These are phyloP conservation scores for Lachancea fermentati DNA, from an alignment of 805 yeast species.

Conservation along the genomic window DNA sequence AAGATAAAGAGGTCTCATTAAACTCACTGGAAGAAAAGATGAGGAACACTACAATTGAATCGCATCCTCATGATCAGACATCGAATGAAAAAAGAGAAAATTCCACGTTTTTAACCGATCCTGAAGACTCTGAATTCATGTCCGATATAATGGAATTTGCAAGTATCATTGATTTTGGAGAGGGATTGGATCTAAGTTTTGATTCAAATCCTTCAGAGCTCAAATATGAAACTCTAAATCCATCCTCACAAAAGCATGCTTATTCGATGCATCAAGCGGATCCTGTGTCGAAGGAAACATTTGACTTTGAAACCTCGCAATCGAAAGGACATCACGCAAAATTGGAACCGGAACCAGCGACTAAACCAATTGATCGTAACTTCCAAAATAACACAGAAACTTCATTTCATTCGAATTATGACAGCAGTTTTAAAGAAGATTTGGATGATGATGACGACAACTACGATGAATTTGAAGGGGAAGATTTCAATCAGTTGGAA, in stretches of 20 bases:
- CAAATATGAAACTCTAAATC: conserved; percentile 9
- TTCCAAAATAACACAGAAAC: no score
- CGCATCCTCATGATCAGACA: conserved; percentile 12
- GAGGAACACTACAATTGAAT: conserved; percentile 19
- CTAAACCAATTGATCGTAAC: no score
- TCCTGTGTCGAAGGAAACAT: conserved; percentile 1
- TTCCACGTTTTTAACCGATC: conserved; percentile 1
- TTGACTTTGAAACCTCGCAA: background rate
- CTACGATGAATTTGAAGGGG: conserved; percentile 25
- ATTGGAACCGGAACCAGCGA: no score
- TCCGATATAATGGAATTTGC: conserved; percentile 42
- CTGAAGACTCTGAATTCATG: conserved; percentile 33
- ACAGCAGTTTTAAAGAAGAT: no score
- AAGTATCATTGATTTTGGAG: conserved; percentile 42
- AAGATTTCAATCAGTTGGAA: conserved; percentile 21
- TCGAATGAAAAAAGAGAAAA: conserved; percentile 1
- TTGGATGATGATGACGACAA: conserved; percentile 2
- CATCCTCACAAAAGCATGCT: background rate
- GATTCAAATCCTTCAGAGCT: conserved; percentile 20
- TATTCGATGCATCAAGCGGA: background rate
- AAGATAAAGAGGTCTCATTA: conserved; percentile 16
- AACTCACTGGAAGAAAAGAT: conserved; percentile 28
- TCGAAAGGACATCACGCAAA: background rate
- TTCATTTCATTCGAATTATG: no score
- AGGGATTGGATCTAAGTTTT: conserved; percentile 34